Evolutionary conservation across 176 grass and related monocot genomes (phyloP).

Genomic region (Dactylis glomerata): DNA sequence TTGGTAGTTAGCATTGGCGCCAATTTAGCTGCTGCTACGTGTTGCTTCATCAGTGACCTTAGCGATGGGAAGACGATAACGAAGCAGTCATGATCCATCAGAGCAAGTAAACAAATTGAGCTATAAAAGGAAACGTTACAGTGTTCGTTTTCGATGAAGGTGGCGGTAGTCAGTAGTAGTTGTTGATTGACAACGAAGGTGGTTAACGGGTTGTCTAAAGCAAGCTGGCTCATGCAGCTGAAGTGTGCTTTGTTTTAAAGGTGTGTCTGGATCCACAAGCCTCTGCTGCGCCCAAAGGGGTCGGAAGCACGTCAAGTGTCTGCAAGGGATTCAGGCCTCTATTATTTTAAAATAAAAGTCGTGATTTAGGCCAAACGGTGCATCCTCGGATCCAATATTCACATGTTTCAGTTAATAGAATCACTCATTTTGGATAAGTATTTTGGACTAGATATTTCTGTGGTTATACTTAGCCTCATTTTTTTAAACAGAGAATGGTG

Average conservation of each 20-base stretch:
- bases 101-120: neutral
- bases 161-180: neutral
- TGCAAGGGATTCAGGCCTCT: neutral
- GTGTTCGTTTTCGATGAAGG: neutral
- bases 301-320: constrained; percentile 44
- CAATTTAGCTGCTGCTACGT: neutral
- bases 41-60: neutral
- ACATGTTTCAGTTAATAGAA: no score
- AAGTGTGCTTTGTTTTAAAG: neutral
- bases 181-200: neutral
- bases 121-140: neutral
- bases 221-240: neutral
- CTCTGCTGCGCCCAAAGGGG: constrained; percentile 7
- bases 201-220: neutral
- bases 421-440: no score
- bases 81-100: neutral
- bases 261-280: constrained; percentile 1
- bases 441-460: no score
- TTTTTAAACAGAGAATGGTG: no score
- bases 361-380: neutral
- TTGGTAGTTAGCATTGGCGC: constrained; percentile 48
- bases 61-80: neutral
- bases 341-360: neutral
- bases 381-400: no score
- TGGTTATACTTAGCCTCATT: no score